A percentile compares a stretch with the other conserved stretches of the same genome.
These are phyloP conservation scores for Geotrichum histeridarum DNA, from an alignment of 1,139 yeast species.

Conservation along the genomic window DNA sequence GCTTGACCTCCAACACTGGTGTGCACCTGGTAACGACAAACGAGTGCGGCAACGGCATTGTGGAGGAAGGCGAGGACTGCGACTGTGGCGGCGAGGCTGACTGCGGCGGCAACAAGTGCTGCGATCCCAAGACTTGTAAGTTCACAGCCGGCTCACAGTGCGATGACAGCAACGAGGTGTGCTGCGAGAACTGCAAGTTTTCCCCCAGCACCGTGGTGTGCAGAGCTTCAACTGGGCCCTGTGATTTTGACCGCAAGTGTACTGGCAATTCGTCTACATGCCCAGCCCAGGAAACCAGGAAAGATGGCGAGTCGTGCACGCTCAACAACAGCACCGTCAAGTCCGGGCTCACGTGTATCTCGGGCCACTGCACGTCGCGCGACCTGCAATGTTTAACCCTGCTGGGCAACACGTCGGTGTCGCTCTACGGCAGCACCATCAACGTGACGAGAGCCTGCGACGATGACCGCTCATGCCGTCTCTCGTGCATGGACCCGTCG, in stretches of 20 bases:
- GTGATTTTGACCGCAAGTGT: slow-evolving; percentile 39
- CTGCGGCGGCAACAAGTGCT: slow-evolving; percentile 36
- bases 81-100: slow-evolving; percentile 35
- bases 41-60: slow-evolving; percentile 43
- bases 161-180: slow-evolving; percentile 37
- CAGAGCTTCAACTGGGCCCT: slow-evolving; percentile 36
- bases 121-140: slow-evolving; percentile 39
- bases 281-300: slow-evolving; percentile 31
- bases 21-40: slow-evolving; percentile 35
- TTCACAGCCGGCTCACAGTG: slow-evolving; percentile 37
- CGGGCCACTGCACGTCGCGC: slow-evolving; percentile 40
- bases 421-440: slow-evolving; percentile 27
- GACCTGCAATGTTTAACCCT: slow-evolving; percentile 36
- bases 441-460: slow-evolving; percentile 35
- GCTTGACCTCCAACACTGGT: slow-evolving; percentile 38
- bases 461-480: slow-evolving; percentile 33
- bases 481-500: slow-evolving; percentile 34
- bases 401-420: slow-evolving; percentile 31
- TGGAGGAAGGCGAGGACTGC: slow-evolving; percentile 42
- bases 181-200: slow-evolving; percentile 37
- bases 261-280: slow-evolving; percentile 38
- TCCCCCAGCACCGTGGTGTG: slow-evolving; percentile 33
- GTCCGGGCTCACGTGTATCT: slow-evolving; percentile 33
- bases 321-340: slow-evolving; percentile 21
- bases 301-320: slow-evolving; percentile 35